Evolutionary conservation across 176 grass and related monocot genomes (phyloP).

Genomic region (Canna indica): DNA sequence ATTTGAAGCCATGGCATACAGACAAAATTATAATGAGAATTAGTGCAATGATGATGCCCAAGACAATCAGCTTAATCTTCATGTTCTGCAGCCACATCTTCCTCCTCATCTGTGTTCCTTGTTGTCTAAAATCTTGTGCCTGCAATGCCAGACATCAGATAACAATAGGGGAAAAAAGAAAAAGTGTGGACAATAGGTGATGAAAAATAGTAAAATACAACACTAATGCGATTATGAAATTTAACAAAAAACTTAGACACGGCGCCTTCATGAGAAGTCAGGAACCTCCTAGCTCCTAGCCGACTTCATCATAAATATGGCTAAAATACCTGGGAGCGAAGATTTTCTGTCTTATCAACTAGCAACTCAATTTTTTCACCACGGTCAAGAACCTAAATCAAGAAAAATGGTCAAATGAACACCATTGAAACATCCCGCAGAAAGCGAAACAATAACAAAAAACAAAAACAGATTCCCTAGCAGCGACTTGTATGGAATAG

Average conservation of each 20-base stretch:
- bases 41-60: constrained; percentile 46
- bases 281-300: not conserved
- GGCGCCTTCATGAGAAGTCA: not conserved
- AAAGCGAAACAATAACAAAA: too few species aligned
- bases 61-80: constrained; percentile 73
- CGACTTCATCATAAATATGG: not conserved
- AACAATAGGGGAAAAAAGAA: not conserved
- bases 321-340: constrained; percentile 38
- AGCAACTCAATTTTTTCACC: constrained; percentile 44
- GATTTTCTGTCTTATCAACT: constrained; percentile 54
- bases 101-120: constrained; percentile 37
- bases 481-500: not conserved
- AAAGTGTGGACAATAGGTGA: not conserved
- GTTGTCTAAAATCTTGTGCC: constrained; percentile 56
- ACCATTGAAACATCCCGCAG: not conserved
- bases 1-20: constrained; percentile 47
- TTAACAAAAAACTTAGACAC: not conserved
- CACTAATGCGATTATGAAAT: not conserved
- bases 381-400: constrained; percentile 44
- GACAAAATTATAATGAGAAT: constrained; percentile 75
- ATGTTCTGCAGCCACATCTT: constrained; percentile 95
- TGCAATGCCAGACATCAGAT: constrained; percentile 6
- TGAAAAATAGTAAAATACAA: not conserved
- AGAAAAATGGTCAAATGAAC: not conserved
- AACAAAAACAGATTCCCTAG: not conserved